These are phyloP conservation scores for Neonectria hederae DNA, from an alignment of 2,329 filamentous ascomycete genomes.

Conservation along the genomic window DNA sequence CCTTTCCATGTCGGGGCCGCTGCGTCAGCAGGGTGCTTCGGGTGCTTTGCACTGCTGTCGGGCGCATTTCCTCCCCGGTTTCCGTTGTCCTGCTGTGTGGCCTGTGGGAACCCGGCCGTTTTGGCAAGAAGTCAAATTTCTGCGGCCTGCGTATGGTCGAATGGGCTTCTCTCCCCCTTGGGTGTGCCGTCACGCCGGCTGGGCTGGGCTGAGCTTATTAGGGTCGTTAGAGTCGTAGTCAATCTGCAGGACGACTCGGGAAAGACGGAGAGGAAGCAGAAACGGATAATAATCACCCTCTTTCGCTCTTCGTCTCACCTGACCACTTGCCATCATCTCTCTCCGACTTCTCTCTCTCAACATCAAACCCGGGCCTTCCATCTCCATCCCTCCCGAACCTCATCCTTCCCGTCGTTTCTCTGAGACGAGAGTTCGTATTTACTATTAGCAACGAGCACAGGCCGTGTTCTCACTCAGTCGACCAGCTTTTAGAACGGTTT, in stretches of 20 bases:
- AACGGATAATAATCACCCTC: conserved; percentile 12
- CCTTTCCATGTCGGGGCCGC: background rate
- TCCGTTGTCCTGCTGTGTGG: too few relatives aligned
- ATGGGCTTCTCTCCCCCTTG: background rate
- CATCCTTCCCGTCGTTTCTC: background rate
- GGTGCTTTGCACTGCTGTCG: too few relatives aligned
- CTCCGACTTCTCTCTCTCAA: background rate
- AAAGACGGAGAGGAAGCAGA: conserved; percentile 8
- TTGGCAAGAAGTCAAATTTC: background rate
- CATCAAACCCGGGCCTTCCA: background rate
- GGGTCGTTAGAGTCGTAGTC: conserved; percentile 5
- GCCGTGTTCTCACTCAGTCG: background rate
- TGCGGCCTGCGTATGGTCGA: conserved; percentile 4
- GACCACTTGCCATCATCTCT: conserved; percentile 9
- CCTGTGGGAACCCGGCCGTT: background rate
- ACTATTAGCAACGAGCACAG: conserved; percentile 14
- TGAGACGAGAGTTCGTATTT: background rate
- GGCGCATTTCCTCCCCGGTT: background rate
- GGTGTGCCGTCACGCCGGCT: background rate
- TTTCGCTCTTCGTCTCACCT: conserved; percentile 10
- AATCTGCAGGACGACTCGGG: conserved; percentile 14
- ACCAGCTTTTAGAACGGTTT: conserved; percentile 22
- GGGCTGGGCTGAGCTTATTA: conserved; percentile 15
- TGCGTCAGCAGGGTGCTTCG: background rate
- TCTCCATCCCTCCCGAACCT: background rate